Percentiles rank a stretch among this genome's conserved stretches.
These are phyloP conservation scores for Solanum megistacrolobum DNA, from an alignment of 257 asterid genomes.

Conservation along the genomic window DNA sequence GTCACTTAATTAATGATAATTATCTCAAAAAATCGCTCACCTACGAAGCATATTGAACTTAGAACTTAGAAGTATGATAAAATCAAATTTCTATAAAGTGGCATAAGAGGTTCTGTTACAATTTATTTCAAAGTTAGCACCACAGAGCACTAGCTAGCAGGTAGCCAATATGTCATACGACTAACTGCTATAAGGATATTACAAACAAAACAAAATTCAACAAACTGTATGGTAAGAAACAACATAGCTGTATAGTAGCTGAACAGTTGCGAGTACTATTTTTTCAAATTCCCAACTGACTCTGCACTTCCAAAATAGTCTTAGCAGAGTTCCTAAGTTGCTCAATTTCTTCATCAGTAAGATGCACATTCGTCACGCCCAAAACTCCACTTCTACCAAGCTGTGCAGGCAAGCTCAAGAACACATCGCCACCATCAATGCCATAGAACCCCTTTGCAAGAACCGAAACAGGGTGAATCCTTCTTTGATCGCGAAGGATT, in stretches of 20 bases:
- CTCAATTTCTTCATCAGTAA: slow-evolving; percentile 56
- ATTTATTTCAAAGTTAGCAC: background rate
- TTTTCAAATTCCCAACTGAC: slow-evolving; percentile 46
- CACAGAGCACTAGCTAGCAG: background rate
- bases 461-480: slow-evolving; percentile 75
- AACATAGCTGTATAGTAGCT: background rate
- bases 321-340: slow-evolving; percentile 60
- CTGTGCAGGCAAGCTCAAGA: slow-evolving; percentile 82
- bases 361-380: slow-evolving; percentile 71
- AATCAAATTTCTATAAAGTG: background rate
- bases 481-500: slow-evolving; percentile 63
- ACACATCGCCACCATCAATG: slow-evolving; percentile 56
- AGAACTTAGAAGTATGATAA: background rate
- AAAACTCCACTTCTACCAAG: slow-evolving; percentile 57
- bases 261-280: background rate
- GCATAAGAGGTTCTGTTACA: background rate
- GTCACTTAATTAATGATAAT: no score
- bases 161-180: background rate
- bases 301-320: slow-evolving; percentile 64
- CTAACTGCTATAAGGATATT: background rate
- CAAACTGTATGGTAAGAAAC: background rate
- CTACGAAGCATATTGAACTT: background rate
- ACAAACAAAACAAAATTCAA: background rate
- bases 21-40: no score
- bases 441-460: slow-evolving; percentile 68